Conservation (phyloP, 2,329 filamentous ascomycete species). For the Fonsecaea multimorphosa region DNA sequence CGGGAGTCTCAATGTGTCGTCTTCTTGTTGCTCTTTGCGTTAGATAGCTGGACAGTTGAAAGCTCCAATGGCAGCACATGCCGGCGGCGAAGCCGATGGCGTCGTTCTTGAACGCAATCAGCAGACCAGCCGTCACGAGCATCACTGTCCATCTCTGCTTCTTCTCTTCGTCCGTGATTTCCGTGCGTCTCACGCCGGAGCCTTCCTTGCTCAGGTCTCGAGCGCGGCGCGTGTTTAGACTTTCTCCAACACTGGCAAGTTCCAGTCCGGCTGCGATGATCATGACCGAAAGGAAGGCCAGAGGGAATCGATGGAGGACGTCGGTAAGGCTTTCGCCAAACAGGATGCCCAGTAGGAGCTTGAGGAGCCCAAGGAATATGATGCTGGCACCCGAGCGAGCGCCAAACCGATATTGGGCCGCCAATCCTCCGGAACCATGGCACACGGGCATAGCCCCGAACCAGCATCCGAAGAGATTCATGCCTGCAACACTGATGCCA, state of each 20-base stretch:
- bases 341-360: constrained; percentile 75
- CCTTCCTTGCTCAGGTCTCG: constrained; percentile 58
- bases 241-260: constrained; percentile 82
- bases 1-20: background rate
- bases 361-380: constrained; percentile 75
- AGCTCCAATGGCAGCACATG: constrained; percentile 76
- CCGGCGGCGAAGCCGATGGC: constrained; percentile 85
- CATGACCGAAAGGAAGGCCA: constrained; percentile 80
- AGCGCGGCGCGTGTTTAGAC: constrained; percentile 76
- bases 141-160: constrained; percentile 84
- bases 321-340: constrained; percentile 76
- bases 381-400: constrained; percentile 85
- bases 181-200: background rate
- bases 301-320: constrained; percentile 75
- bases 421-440: constrained; percentile 88
- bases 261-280: constrained; percentile 89
- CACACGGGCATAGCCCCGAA: constrained; percentile 96
- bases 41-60: constrained; percentile 51
- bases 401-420: constrained; percentile 89
- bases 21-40: constrained; percentile 8
- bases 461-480: constrained; percentile 87
- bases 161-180: constrained; percentile 58
- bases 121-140: constrained; percentile 81
- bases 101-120: constrained; percentile 88
- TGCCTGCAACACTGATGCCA: constrained; percentile 78